Evolutionary conservation across 1,284 basidiomycete genomes (phyloP).

Genomic region (Cutaneotrichosporon arboriforme): DNA sequence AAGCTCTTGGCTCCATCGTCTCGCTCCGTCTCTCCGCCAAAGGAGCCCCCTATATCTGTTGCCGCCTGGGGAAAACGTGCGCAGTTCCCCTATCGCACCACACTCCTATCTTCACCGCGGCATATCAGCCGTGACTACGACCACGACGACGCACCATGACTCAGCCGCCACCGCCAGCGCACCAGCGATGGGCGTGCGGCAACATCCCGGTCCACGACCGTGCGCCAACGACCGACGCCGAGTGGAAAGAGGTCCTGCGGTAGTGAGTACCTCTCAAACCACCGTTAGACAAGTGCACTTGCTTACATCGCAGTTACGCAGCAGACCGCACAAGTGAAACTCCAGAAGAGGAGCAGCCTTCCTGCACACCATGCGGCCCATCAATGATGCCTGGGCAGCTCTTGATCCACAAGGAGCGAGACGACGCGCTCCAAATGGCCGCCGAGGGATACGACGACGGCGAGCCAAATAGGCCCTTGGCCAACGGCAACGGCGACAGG

Average conservation of each 20-base stretch:
- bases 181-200: neutral
- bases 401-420: constrained; percentile 6
- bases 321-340: neutral
- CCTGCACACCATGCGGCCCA: no score
- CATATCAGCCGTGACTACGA: no score
- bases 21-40: no score
- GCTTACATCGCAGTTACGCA: constrained; percentile 5
- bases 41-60: no score
- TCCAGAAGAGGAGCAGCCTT: neutral
- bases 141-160: neutral
- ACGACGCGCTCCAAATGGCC: neutral
- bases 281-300: no score
- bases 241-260: constrained; percentile 21
- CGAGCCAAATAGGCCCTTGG: neutral
- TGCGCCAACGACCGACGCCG: constrained; percentile 18
- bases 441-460: neutral
- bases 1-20: no score
- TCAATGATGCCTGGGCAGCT: neutral
- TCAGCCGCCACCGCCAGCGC: neutral
- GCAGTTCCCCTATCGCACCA: no score
- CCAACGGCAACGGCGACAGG: neutral
- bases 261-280: constrained; percentile 11
- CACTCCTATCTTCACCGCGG: no score
- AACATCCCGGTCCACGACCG: constrained; percentile 1
- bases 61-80: no score